Percentiles rank a stretch among this genome's conserved stretches.
These are phyloP conservation scores for Ceratobasidium theobromae DNA, from an alignment of 1,284 basidiomycete genomes.

Conservation along the genomic window DNA sequence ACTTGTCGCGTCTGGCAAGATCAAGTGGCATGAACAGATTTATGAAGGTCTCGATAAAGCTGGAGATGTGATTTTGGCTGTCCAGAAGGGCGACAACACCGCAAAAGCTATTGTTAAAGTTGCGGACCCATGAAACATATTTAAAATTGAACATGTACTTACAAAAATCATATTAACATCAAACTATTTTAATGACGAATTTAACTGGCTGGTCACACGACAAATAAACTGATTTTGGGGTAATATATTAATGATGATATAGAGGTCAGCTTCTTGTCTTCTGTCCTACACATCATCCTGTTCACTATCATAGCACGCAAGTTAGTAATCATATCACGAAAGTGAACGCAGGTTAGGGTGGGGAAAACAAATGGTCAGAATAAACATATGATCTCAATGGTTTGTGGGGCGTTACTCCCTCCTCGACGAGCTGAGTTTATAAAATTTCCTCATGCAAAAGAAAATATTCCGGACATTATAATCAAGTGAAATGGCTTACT, in stretches of 20 bases:
- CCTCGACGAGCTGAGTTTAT: slow-evolving; percentile 37
- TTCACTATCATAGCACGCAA: too few relatives aligned
- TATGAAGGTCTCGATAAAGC: slow-evolving; percentile 54
- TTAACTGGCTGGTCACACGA: too few relatives aligned
- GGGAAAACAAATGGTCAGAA: slow-evolving; percentile 7
- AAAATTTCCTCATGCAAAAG: slow-evolving; percentile 26
- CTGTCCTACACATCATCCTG: too few relatives aligned
- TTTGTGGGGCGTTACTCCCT: slow-evolving; percentile 36
- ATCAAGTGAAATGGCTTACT: too few relatives aligned
- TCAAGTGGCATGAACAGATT: slow-evolving; percentile 61
- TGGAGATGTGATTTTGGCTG: slow-evolving; percentile 55
- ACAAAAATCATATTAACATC: not conserved
- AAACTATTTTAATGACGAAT: too few relatives aligned
- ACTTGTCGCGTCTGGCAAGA: slow-evolving; percentile 56
- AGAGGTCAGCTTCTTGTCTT: too few relatives aligned
- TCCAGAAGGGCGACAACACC: slow-evolving; percentile 58
- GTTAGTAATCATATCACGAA: not conserved
- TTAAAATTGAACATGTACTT: not conserved
- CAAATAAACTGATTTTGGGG: too few relatives aligned
- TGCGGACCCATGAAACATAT: slow-evolving; percentile 44
- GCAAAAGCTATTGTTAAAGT: slow-evolving; percentile 60
- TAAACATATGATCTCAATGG: slow-evolving; percentile 32
- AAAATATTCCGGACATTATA: too few relatives aligned
- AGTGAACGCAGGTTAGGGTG: not conserved
- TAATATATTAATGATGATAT: too few relatives aligned